Percentiles rank a stretch among this genome's conserved stretches.
Conservation (phyloP, 257 asterid genomes). For the Solanum piurae region DNA sequence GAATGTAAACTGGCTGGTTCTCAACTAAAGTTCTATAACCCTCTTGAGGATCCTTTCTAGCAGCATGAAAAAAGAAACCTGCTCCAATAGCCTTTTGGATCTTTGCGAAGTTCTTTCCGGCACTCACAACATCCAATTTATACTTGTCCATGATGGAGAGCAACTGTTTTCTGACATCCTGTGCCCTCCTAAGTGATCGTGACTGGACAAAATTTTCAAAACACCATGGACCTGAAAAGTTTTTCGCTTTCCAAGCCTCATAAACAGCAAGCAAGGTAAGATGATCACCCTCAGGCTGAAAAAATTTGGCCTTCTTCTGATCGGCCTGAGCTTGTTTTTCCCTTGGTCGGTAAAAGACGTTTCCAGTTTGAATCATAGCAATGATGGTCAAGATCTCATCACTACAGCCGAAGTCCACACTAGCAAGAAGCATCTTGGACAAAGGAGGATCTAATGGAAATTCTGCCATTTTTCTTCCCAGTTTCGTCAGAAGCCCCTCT, state of each 20-base stretch:
- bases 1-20: conserved; percentile 88
- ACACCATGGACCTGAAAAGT: conserved; percentile 91
- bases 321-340: conserved; percentile 96
- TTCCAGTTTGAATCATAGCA: conserved; percentile 92
- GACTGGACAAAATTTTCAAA: conserved; percentile 89
- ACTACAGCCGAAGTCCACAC: conserved; percentile 89
- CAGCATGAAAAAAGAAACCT: conserved; percentile 87
- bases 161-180: conserved; percentile 83
- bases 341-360: conserved; percentile 83
- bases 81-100: conserved; percentile 86
- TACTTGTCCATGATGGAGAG: conserved; percentile 92
- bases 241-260: conserved; percentile 93
- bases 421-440: conserved; percentile 90
- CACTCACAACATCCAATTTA: conserved; percentile 73
- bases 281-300: conserved; percentile 94
- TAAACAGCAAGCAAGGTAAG: conserved; percentile 83
- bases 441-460: conserved; percentile 89
- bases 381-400: conserved; percentile 92
- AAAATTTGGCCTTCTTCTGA: conserved; percentile 78
- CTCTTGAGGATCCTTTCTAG: conserved; percentile 92
- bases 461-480: conserved; percentile 96
- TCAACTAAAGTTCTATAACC: conserved; percentile 78
- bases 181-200: conserved; percentile 76
- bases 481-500: conserved; percentile 85
- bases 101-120: conserved; percentile 75